These are phyloP conservation scores for Microthlaspi erraticum DNA, from an alignment of 345 rosid genomes.

Conservation along the genomic window DNA sequence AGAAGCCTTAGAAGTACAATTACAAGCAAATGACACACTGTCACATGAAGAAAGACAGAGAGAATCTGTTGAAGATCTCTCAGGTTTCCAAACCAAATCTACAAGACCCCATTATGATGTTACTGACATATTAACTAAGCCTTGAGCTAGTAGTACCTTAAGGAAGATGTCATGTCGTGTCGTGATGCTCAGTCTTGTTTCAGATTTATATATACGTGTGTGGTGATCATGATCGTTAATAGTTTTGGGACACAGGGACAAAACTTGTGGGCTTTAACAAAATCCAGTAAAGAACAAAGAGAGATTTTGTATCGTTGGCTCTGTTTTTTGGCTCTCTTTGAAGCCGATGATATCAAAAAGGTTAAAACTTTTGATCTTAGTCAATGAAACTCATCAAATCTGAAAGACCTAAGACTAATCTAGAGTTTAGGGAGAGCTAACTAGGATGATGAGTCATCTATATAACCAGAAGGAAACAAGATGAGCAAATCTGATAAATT, in stretches of 20 bases:
- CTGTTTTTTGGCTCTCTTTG: background rate
- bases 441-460: background rate
- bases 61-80: constrained; percentile 37
- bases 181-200: background rate
- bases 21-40: constrained; percentile 27
- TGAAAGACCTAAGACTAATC: background rate
- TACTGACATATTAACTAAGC: constrained; percentile 24
- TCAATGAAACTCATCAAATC: constrained; percentile 5
- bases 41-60: constrained; percentile 33
- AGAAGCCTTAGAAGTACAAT: constrained; percentile 6
- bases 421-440: background rate
- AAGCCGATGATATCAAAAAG: background rate
- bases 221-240: constrained; percentile 31
- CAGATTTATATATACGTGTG: constrained; percentile 21
- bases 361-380: background rate
- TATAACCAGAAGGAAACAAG: background rate
- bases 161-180: constrained; percentile 30
- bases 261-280: constrained; percentile 27
- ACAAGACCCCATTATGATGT: constrained; percentile 27
- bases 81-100: constrained; percentile 35
- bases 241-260: constrained; percentile 9
- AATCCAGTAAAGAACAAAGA: constrained; percentile 19
- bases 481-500: constrained; percentile 2
- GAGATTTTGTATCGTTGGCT: constrained; percentile 13
- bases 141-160: constrained; percentile 17